Evolutionary conservation across 2,329 filamentous ascomycete genomes (phyloP).

Genomic region (Emmonsiellopsis sp.): DNA sequence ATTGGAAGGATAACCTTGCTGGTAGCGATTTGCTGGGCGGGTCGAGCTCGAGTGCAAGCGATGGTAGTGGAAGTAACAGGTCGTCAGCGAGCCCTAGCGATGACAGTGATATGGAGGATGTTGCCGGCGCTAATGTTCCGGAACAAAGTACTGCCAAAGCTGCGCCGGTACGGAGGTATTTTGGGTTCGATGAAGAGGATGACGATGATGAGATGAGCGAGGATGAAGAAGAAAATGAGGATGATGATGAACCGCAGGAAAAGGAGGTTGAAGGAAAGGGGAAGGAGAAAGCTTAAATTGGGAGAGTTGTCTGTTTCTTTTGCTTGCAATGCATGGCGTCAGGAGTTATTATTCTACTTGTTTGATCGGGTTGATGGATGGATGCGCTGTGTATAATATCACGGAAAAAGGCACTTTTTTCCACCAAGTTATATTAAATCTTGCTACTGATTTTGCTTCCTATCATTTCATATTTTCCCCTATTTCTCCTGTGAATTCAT

Average conservation of each 20-base stretch:
- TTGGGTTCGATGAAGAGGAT: slow-evolving; percentile 41
- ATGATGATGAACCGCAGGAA: slow-evolving; percentile 8
- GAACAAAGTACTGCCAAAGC: slow-evolving; percentile 16
- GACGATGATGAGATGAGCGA: slow-evolving; percentile 31
- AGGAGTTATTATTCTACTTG: slow-evolving; percentile 9
- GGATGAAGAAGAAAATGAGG: slow-evolving; percentile 31
- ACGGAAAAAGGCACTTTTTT: background rate
- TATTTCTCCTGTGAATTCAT: background rate
- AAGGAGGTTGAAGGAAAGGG: slow-evolving; percentile 24
- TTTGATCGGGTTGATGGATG: background rate
- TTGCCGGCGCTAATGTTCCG: slow-evolving; percentile 17
- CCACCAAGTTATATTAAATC: background rate
- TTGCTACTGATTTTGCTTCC: background rate
- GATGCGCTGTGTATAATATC: background rate
- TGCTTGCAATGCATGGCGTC: slow-evolving; percentile 11
- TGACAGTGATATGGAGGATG: slow-evolving; percentile 28
- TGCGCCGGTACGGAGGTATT: slow-evolving; percentile 27
- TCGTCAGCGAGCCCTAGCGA: slow-evolving; percentile 23
- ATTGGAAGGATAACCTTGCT: slow-evolving; percentile 34
- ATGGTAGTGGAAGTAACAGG: slow-evolving; percentile 21
- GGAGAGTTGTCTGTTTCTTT: slow-evolving; percentile 6
- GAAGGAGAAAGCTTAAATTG: slow-evolving; percentile 22
- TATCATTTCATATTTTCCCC: background rate
- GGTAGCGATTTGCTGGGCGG: slow-evolving; percentile 25
- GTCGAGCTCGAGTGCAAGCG: slow-evolving; percentile 31